Evolutionary conservation across 495 filamentous ascomycete species (phyloP), one percentile per base, ranked within the genome.

Genomic region (Peziza echinospora): DNA sequence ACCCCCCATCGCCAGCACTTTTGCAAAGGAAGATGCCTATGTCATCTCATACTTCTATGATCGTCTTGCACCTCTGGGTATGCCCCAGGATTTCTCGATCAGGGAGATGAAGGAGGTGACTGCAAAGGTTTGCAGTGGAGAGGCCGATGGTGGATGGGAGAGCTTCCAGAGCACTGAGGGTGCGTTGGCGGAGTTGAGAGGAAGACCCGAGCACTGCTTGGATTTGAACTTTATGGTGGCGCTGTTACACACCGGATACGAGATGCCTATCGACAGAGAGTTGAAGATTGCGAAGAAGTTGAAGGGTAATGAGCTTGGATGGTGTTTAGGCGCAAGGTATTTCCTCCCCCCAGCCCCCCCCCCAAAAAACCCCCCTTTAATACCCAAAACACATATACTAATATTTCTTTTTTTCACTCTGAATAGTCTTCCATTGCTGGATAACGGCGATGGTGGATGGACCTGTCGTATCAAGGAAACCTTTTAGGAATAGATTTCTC

Each of bases 241-340:
- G 21, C 66, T 97, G 44, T 65, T 94, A 49, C 86, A 94, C 62
- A 94, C 85, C 1, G 89, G 89, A 17, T 97, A 97, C 62, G 89
- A 93, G 53, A 96, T 97, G 85, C 86, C 86, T 5, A 71, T 96
- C 56, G 82, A 89, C 48, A 74, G 89, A 19, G 87, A 96, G 65
- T 85, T 97, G 46, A 83, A 80, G 69, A 91, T 93, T 54, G 89
- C 89, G 24, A 96, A 97, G 80, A 87, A 93, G 72, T 89, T 96
- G 54, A 87, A 87, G 69, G 77, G 76, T 26, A 93, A 93, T 62
- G 91, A 97, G 69, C 65, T 97, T 48, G 89, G 89, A 43, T 97
- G 89, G 89, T 94, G 86, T 66, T 67, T 97, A 61, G 89, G 89
- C 55, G 89, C 89, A 49, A 94, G 30, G 84, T 83, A 86, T 71